Evolutionary conservation across 176 grass and related monocot genomes (phyloP).

Genomic region (Ensete ventricosum): DNA sequence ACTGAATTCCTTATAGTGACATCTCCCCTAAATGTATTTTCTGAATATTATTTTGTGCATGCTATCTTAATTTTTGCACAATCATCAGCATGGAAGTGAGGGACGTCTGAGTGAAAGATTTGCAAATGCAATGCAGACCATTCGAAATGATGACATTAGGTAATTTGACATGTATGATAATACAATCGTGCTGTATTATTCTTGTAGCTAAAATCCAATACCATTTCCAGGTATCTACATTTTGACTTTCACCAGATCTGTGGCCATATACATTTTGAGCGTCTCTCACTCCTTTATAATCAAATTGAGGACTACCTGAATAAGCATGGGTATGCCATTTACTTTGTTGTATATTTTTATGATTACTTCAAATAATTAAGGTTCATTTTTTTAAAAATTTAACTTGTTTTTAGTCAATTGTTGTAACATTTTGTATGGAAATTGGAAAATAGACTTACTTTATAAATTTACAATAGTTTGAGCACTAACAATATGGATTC

Average conservation of each 20-base stretch:
- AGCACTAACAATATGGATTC: neutral
- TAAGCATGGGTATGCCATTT: slow-evolving; percentile 52
- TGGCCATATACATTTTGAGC: slow-evolving; percentile 83
- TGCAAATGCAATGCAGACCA: slow-evolving; percentile 64
- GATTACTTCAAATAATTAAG: neutral
- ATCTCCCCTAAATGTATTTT: slow-evolving; percentile 22
- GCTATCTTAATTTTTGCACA: slow-evolving; percentile 8
- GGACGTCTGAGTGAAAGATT: slow-evolving; percentile 69
- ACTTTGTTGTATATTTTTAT: neutral
- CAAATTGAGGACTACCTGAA: slow-evolving; percentile 73
- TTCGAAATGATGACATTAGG: slow-evolving; percentile 80
- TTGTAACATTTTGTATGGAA: neutral
- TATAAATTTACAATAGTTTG: no score
- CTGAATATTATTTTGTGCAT: slow-evolving; percentile 12
- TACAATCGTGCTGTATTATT: slow-evolving; percentile 19
- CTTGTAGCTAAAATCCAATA: slow-evolving; percentile 14
- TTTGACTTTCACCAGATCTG: slow-evolving; percentile 90
- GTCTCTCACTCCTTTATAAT: slow-evolving; percentile 79
- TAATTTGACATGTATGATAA: slow-evolving; percentile 4
- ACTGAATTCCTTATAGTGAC: neutral
- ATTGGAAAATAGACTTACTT: neutral
- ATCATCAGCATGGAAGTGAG: slow-evolving; percentile 67
- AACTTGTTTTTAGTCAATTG: neutral
- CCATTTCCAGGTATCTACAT: slow-evolving; percentile 66
- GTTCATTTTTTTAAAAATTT: no score